Base-by-base conservation (phyloP, 2,329 filamentous ascomycete species). In the Plectosphaerella plurivora region DNA sequence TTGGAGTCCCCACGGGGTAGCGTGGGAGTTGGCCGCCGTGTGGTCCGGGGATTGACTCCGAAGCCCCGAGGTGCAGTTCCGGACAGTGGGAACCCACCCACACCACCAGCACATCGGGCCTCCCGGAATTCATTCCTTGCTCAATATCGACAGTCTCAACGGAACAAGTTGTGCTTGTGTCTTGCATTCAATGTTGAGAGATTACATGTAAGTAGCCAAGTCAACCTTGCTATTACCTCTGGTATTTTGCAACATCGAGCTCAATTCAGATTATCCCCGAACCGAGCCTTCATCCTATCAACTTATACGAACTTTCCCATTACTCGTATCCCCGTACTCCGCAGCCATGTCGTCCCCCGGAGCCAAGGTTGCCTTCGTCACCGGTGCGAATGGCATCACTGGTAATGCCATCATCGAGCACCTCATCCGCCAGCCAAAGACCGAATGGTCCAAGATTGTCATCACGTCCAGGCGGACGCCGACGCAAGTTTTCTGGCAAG, bases 371-470 rank as follows among this genome's bases (percentile, higher is more conserved):
- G 46, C 46, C 18, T 37, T 48, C 33, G 46, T 48, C 33, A 48
- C 33, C 22, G 46, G 46, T 37, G 60, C 51, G 14, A 69, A 68
- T 54, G 67, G 68, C 22, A 66, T 70, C 41, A 66, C 57, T 44
- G 68, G 68, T 7, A 55, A 57, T 47, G 63, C 66, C 1, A 62
- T 71, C 15, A 53, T 70, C 15, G 66, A 70, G 51, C 59, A 69
- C 42, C 54, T 71, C 20, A 50, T 54, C 11, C 54, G 54, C 28
- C 52, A 56, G 28, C 54, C 54, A 22, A 47, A 33, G 12, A 51
- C 46, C 7, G 52, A 56, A 50, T 56, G 54, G 54, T 49, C 50
- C 46, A 53, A 55, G 36, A 55, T 55, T 24, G 41, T 57, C 24
- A 49, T 57, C 15, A 55, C 55, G 12, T 53, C 53, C 24, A 52